Conservation (phyloP, 2,329 filamentous ascomycete species). For the Cercospora sesami region DNA sequence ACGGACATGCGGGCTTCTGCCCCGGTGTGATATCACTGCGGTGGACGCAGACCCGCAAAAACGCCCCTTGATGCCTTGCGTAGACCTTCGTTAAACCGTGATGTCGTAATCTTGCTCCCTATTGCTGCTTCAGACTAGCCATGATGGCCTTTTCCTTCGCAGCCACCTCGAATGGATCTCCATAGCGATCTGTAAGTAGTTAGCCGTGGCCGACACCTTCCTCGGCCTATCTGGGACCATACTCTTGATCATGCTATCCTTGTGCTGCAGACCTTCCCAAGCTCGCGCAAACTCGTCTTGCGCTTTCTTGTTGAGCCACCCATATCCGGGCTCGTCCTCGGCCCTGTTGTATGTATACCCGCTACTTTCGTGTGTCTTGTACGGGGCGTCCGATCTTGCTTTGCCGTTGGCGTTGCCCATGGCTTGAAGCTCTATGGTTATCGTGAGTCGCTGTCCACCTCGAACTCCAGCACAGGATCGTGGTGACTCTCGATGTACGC, state of each 20-base stretch:
- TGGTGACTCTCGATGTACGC: background rate
- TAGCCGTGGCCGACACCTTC: background rate
- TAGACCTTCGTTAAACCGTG: constrained; percentile 6
- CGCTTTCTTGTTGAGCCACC: constrained; percentile 59
- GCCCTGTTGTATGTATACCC: constrained; percentile 39
- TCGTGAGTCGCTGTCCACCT: background rate
- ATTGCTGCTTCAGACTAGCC: constrained; percentile 24
- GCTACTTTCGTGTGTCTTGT: constrained; percentile 34
- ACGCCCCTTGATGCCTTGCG: constrained; percentile 1
- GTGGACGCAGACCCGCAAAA: background rate
- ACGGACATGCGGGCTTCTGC: background rate
- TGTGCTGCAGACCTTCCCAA: constrained; percentile 53
- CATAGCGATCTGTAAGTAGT: constrained; percentile 36
- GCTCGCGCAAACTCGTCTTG: constrained; percentile 57
- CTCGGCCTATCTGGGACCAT: constrained; percentile 17
- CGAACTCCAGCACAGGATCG: background rate
- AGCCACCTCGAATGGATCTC: constrained; percentile 40
- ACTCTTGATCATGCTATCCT: constrained; percentile 43
- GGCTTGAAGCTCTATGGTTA: constrained; percentile 23
- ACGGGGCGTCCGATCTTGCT: constrained; percentile 23
- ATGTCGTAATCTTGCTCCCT: background rate
- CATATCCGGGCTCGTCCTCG: constrained; percentile 50
- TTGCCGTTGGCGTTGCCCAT: constrained; percentile 30
- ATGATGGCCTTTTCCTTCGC: constrained; percentile 37
- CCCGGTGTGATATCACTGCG: background rate